phyloP scores from a whole-genome alignment of 2,329 filamentous ascomycete species.

The Rugonectria rugulosa region DNA sequence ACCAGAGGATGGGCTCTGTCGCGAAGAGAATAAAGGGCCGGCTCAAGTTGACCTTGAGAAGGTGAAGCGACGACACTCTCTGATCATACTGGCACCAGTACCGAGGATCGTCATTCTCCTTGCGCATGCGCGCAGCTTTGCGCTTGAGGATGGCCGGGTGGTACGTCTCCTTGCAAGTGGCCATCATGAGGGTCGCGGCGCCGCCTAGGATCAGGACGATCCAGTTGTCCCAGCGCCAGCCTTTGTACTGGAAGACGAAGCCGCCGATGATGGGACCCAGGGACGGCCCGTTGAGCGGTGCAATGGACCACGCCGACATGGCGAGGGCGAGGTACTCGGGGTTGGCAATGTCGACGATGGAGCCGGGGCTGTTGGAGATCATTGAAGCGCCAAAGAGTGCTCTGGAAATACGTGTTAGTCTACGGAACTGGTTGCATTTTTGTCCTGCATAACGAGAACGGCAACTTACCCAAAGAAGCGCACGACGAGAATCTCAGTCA shows the following conservation, averaged over 20 bases:
- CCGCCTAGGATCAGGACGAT: constrained; percentile 77
- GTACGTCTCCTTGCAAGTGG: constrained; percentile 77
- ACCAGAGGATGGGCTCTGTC: constrained; percentile 82
- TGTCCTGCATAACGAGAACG: not conserved
- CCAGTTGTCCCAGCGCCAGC: constrained; percentile 92
- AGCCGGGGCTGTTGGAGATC: constrained; percentile 84
- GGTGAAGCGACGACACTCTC: constrained; percentile 65
- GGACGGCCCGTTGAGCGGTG: constrained; percentile 79
- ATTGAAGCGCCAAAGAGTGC: constrained; percentile 73
- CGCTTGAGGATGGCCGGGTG: constrained; percentile 72
- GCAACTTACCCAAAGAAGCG: constrained; percentile 72
- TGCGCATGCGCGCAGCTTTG: constrained; percentile 69
- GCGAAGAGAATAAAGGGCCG: constrained; percentile 80
- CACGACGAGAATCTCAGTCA: constrained; percentile 73
- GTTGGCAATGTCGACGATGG: constrained; percentile 81
- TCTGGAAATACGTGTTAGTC: constrained; percentile 19
- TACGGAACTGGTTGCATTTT: not conserved
- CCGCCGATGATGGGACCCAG: constrained; percentile 68
- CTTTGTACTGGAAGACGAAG: constrained; percentile 73
- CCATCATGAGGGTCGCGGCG: constrained; percentile 65
- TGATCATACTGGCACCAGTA: constrained; percentile 86
- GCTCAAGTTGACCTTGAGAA: constrained; percentile 78
- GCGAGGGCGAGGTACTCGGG: constrained; percentile 83
- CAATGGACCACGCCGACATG: constrained; percentile 84
- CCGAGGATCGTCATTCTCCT: constrained; percentile 73